phyloP scores from a whole-genome alignment of 2,329 filamentous ascomycete species.

The Monosporascus sp. region DNA sequence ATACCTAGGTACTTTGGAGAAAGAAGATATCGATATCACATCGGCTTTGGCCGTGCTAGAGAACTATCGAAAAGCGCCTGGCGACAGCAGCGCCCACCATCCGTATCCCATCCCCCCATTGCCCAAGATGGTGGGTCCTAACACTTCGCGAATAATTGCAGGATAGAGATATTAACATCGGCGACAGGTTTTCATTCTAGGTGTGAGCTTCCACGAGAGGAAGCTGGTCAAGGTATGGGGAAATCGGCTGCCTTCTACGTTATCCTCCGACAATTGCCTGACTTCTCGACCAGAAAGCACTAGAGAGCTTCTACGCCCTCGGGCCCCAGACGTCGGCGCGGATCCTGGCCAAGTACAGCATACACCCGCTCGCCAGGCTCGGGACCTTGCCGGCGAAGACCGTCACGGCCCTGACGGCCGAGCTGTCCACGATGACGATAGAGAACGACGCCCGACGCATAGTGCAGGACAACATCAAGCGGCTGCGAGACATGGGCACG shows the following conservation, averaged over 20 bases:
- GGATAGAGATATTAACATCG: not conserved
- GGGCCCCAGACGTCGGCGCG: constrained; percentile 63
- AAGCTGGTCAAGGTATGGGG: constrained; percentile 70
- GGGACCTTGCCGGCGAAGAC: constrained; percentile 70
- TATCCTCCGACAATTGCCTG: no score
- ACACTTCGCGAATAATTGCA: not conserved
- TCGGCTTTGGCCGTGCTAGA: not conserved
- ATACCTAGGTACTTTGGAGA: no score
- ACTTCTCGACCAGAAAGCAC: constrained; percentile 49
- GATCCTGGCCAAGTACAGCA: constrained; percentile 83
- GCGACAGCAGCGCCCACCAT: not conserved
- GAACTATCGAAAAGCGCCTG: not conserved
- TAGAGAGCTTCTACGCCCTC: constrained; percentile 82
- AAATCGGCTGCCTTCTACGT: not conserved
- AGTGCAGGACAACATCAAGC: constrained; percentile 76
- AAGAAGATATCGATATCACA: no score
- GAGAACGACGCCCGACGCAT: constrained; percentile 80
- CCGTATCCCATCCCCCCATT: not conserved
- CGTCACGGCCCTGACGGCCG: constrained; percentile 74
- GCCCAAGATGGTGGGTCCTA: constrained; percentile 9
- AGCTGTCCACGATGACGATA: constrained; percentile 86
- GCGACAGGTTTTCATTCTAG: constrained; percentile 72
- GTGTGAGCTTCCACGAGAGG: constrained; percentile 77
- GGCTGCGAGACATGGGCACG: constrained; percentile 84
- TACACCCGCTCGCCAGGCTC: constrained; percentile 77